Evolutionary conservation across 2,329 filamentous ascomycete species (phyloP).

Genomic region (Fusarium brevicatenulatum): DNA sequence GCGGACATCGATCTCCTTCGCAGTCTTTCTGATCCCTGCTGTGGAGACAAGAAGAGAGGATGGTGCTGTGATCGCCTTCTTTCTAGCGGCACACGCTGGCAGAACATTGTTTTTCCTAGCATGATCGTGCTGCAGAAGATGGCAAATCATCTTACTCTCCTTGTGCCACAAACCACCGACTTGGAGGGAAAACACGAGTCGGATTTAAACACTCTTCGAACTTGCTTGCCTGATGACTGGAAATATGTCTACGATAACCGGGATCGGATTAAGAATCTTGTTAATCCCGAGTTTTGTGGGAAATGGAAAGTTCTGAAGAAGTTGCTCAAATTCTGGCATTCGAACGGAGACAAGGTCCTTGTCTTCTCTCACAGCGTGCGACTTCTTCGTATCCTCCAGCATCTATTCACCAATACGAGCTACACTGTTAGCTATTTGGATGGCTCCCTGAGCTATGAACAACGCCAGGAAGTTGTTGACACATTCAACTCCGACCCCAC

Average conservation of each 20-base stretch:
- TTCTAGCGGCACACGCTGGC: conserved; percentile 74
- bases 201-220: conserved; percentile 77
- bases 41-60: conserved; percentile 72
- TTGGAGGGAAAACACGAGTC: conserved; percentile 77
- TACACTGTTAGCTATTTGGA: conserved; percentile 95
- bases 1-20: conserved; percentile 76
- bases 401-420: conserved; percentile 85
- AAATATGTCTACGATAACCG: conserved; percentile 76
- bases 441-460: conserved; percentile 83
- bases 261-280: conserved; percentile 81
- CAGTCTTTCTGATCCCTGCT: conserved; percentile 73
- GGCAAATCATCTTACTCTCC: conserved; percentile 89
- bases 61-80: conserved; percentile 79
- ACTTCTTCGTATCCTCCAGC: conserved; percentile 82
- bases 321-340: conserved; percentile 88
- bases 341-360: conserved; percentile 90
- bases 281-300: conserved; percentile 91
- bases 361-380: conserved; percentile 95
- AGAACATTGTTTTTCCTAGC: conserved; percentile 82
- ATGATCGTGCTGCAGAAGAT: conserved; percentile 87
- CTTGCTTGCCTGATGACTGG: conserved; percentile 81
- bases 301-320: conserved; percentile 95
- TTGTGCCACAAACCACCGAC: conserved; percentile 76
- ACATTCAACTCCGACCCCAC: conserved; percentile 89
- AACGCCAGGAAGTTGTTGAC: conserved; percentile 83